Percentiles rank a stretch among this genome's conserved stretches.
These are phyloP conservation scores for Zygosaccharomyces sapae DNA, from an alignment of 1,139 yeast genomes.

Conservation along the genomic window DNA sequence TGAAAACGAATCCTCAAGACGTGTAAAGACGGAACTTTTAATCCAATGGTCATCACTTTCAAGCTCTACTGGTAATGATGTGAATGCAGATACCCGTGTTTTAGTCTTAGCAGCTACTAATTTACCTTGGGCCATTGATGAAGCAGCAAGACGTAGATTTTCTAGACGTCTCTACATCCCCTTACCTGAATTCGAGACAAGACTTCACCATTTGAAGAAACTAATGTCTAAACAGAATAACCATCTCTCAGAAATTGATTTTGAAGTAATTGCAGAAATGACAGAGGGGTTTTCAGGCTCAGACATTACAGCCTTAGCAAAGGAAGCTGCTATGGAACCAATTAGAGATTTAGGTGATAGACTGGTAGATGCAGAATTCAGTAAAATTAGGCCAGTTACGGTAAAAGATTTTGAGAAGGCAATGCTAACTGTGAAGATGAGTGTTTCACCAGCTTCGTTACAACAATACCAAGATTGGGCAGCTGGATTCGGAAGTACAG, in stretches of 20 bases:
- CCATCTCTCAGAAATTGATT: constrained; percentile 46
- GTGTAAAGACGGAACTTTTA: constrained; percentile 60
- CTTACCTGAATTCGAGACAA: constrained; percentile 57
- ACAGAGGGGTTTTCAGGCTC: constrained; percentile 62
- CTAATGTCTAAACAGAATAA: constrained; percentile 39
- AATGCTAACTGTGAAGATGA: constrained; percentile 51
- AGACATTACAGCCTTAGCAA: constrained; percentile 60
- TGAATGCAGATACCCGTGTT: constrained; percentile 41
- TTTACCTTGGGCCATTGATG: constrained; percentile 66
- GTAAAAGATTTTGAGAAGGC: constrained; percentile 51
- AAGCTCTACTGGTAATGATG: constrained; percentile 48
- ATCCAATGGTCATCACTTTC: constrained; percentile 64
- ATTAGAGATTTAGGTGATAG: constrained; percentile 57
- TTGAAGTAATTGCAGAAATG: constrained; percentile 43
- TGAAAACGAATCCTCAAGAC: constrained; percentile 47
- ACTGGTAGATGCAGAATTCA: constrained; percentile 51
- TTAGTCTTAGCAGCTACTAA: constrained; percentile 62
- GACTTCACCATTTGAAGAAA: constrained; percentile 48
- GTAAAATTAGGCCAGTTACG: constrained; percentile 50
- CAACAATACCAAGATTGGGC: constrained; percentile 54
- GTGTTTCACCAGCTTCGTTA: constrained; percentile 55
- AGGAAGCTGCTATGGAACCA: constrained; percentile 73
- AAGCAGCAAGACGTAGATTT: constrained; percentile 62
- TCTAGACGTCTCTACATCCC: constrained; percentile 60
- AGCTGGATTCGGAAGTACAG: constrained; percentile 37